Evolutionary conservation across 2,329 filamentous ascomycete genomes (phyloP), one percentile per base, ranked within the genome.

Genomic region (Leptodontidium sp.): DNA sequence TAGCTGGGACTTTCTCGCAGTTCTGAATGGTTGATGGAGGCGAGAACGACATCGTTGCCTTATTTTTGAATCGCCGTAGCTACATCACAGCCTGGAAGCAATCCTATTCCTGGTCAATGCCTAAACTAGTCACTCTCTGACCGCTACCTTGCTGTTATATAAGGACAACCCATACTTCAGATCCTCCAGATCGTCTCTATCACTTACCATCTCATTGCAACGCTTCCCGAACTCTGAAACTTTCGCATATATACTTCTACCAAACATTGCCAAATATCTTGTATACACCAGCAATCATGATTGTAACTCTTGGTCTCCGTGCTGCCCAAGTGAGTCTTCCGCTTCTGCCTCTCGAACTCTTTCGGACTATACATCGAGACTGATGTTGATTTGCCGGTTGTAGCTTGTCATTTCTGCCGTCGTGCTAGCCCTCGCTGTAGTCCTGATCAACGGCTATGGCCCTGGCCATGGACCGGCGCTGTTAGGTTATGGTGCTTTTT

Each of bases 401-500:
- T 43, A 77, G 72, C 2, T 76, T 6, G 17, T 77, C n/a, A 71
- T 78, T 53, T 68, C 68, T 7, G 68, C 61, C 35, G 67, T 76
- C 14, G 69, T 75, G 35, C 69, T 78, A 1, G 72, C 68, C 1
- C 62, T 77, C 7, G 75, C 76, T n/a, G 64, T 69, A 8, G 59
- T 73, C 24, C 43, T 78, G 15, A 71, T 77, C 49, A 72, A 71
- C 9, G 68, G 61, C 24, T 74, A 68, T 61, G 75, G 76, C 2
- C 71, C 72, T 2, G 71, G 71, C 1, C 38, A 67, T 11, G 67
- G 65, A 4, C 73, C 72, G 21, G 66, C 74, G 2, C 55, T 76
- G 0, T 65, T 72, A 1, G 67, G 61, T 14, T 78, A 76, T 35
- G 76, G 75, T 1, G 68, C 74, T 4, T 75, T 77, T 66, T 77